Evolutionary conservation across 2,329 filamentous ascomycete species (phyloP), one percentile per base, ranked within the genome.

Genomic region (Phialophora chinensis): DNA sequence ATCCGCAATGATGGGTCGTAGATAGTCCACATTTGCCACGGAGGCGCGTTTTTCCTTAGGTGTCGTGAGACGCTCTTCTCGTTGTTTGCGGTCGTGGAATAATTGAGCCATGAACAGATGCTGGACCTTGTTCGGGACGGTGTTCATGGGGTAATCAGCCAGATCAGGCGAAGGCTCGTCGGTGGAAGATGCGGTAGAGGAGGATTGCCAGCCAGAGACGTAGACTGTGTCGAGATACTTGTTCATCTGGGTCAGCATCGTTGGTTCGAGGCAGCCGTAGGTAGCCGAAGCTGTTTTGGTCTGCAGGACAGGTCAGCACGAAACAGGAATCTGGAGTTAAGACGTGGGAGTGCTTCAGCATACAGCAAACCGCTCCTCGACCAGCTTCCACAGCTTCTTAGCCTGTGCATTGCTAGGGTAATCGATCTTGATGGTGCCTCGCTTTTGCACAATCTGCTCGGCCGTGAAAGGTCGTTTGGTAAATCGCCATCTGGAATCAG

Each of bases 61-160:
- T 7, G 86, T 89, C 71, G 87, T 90, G 60, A 98, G 82, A 66
- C 95, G 92, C 80, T 98, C 95, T 80, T 98, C 93, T 72, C 95
- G 90, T 82, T 99, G 95, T 83, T 99, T 99, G 76, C 95, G 91
- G 86, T 99, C 95, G 83, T 99, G 95, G 90, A 99, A 99, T 65
- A 98, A 89, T 82, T 99, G 95, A 14, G 95, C 94, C 88, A 96
- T 93, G 88, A 96, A 99, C 60, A 99, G 88, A 78, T 99, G 95
- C 77, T 91, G 88, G 72, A 99, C 95, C 82, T 99, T 99, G 85
- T 98, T 97, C 60, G 95, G 95, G 25, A 99, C 95, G 52, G 95
- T 99, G 72, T 95, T 97, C 80, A 93, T 93, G 68, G 95, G 94
- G 81, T 99, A 99, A 79, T 99, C 95, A 71, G 95, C 95, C 80